Base-by-base conservation (phyloP, 192 early-diverging fungal genomes). In the Backusella sp. region DNA sequence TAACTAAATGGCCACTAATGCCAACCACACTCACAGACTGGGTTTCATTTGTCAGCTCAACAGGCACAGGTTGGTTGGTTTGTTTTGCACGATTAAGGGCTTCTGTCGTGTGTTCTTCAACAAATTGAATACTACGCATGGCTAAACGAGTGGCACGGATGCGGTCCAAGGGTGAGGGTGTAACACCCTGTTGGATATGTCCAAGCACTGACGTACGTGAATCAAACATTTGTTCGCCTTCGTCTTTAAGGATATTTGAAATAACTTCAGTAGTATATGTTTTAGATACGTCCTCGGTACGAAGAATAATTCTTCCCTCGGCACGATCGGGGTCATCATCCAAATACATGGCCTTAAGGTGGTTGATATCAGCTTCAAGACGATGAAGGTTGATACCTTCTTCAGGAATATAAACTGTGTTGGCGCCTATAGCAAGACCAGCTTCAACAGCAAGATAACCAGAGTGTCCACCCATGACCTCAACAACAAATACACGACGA, bases 401-500 rank as follows among this genome's bases (percentile, higher is more conserved):
- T 84, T 99, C 97, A 12, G 97, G 97, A 77, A 96, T 97, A 79
- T 99, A 99, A 1, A 93, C 90, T 0, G 91, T 94, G 8, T 94
- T 97, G 1, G 97, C 96, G 52, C 97, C 97, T 52, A 91, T 80
- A 26, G 92, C 86, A 4, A 99, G 86, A 8, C 94, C 97, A 37
- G 92, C 91, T 76, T 96, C 85, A 3, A 94, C 92, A 5, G 96
- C 94, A 74, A 99, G 84, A 84, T 93, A 98, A 68, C 97, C 97
- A 86, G 91, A 94, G 76, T 94, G 92, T 68, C 97, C 97, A 49
- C 97, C 97, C 71, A 98, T 96, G 21, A 97, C 94, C 87, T 99
- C 97, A n/a, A 99, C 94, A 52, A 98, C 92, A 87, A 99, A 98
- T 17, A 99, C 96, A 32, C 97, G 88, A 70, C 94, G 92, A 77